A percentile compares a stretch with the other conserved stretches of the same genome.
These are phyloP conservation scores for Iris pallida DNA, from an alignment of 116 monocot species.

Conservation along the genomic window DNA sequence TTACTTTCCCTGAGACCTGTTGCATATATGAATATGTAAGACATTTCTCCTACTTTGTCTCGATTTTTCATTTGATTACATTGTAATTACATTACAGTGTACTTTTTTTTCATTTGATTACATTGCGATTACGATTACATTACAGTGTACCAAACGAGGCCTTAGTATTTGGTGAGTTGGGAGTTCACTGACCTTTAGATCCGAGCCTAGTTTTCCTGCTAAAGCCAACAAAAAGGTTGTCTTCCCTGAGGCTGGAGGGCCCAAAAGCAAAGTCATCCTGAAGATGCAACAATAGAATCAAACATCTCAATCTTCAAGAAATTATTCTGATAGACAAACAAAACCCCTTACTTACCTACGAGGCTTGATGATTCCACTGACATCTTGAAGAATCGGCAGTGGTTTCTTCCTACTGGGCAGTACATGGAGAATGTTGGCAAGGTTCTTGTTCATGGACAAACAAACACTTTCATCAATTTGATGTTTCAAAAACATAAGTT, in stretches of 20 bases:
- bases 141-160: too few relatives aligned
- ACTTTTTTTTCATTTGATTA: too few relatives aligned
- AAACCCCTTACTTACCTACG: constrained; percentile 28
- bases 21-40: not conserved
- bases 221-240: constrained; percentile 44
- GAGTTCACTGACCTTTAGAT: constrained; percentile 14
- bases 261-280: constrained; percentile 54
- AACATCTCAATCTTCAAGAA: too few relatives aligned
- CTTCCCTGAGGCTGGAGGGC: constrained; percentile 53
- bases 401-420: constrained; percentile 64
- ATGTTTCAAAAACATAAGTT: not conserved
- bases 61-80: too few relatives aligned
- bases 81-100: too few relatives aligned
- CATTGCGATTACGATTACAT: too few relatives aligned
- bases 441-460: constrained; percentile 7
- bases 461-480: not conserved
- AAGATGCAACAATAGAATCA: not conserved
- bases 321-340: not conserved
- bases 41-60: not conserved
- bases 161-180: too few relatives aligned
- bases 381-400: constrained; percentile 54
- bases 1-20: constrained; percentile 38
- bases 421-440: constrained; percentile 43
- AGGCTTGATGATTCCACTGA: constrained; percentile 79
- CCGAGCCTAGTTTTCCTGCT: constrained; percentile 39